A percentile compares a stretch with the other conserved stretches of the same genome.
Conservation (phyloP, 2,329 filamentous ascomycete species). For the Chaetomium sp. region DNA sequence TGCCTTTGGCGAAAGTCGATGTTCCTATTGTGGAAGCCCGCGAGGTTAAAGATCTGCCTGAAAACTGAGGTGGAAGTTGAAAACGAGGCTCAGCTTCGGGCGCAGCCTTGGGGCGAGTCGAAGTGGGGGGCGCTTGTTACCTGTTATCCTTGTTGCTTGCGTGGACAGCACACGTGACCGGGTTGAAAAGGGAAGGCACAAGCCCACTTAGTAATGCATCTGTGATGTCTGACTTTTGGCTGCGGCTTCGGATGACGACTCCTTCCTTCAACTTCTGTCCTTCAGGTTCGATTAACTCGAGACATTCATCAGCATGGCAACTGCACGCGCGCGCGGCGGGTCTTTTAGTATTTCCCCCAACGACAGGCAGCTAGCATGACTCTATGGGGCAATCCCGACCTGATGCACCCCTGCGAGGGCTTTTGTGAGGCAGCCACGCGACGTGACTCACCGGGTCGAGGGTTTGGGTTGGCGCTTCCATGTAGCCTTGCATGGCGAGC, state of each 20-base stretch:
- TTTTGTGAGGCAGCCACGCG: slow-evolving; percentile 23
- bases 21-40: slow-evolving; percentile 5
- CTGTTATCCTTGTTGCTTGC: neutral
- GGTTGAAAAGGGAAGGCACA: neutral
- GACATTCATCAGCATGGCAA: neutral
- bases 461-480: slow-evolving; percentile 18
- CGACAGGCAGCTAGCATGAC: slow-evolving; percentile 16
- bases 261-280: neutral
- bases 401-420: slow-evolving; percentile 14
- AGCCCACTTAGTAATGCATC: slow-evolving; percentile 7
- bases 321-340: neutral
- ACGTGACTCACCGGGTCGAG: slow-evolving; percentile 22
- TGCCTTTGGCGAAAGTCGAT: slow-evolving; percentile 10
- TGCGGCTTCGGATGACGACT: slow-evolving; percentile 1
- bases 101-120: neutral
- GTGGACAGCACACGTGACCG: slow-evolving; percentile 6
- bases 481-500: slow-evolving; percentile 15
- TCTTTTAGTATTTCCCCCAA: slow-evolving; percentile 20
- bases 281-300: neutral
- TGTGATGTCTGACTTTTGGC: neutral
- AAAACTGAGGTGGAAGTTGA: slow-evolving; percentile 25
- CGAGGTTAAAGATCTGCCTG: slow-evolving; percentile 25
- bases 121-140: slow-evolving; percentile 15
- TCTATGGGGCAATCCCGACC: slow-evolving; percentile 15
- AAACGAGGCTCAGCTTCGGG: slow-evolving; percentile 11